These are phyloP conservation scores for Lactifluus hygrophoroides DNA, from an alignment of 768 basidiomycete genomes.

Conservation along the genomic window DNA sequence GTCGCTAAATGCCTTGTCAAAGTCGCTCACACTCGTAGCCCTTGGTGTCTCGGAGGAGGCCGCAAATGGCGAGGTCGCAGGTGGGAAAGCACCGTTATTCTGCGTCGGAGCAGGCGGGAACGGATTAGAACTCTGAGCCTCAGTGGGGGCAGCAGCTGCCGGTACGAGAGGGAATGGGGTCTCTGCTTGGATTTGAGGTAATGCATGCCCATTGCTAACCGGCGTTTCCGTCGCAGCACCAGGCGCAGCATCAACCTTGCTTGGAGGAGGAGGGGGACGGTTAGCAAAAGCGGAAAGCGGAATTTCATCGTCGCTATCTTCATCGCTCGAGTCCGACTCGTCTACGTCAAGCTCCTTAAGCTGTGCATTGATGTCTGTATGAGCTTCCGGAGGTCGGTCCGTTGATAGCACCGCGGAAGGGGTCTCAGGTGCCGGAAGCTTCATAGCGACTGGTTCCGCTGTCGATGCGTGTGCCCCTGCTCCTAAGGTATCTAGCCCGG, in stretches of 20 bases:
- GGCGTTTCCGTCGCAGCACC: neutral
- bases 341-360: constrained; percentile 51
- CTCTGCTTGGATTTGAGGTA: neutral
- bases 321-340: constrained; percentile 46
- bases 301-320: constrained; percentile 25
- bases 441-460: constrained; percentile 10
- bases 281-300: constrained; percentile 24
- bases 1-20: constrained; percentile 68
- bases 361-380: constrained; percentile 43
- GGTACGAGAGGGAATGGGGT: neutral
- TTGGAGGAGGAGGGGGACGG: neutral
- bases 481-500: constrained; percentile 24
- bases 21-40: constrained; percentile 41
- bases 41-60: constrained; percentile 6
- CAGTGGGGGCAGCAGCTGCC: neutral
- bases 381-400: neutral
- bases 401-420: constrained; percentile 4
- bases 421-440: neutral
- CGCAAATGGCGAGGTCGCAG: constrained; percentile 15
- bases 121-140: neutral
- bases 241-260: neutral
- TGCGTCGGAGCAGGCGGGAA: constrained; percentile 14
- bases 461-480: neutral
- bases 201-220: constrained; percentile 10
- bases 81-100: constrained; percentile 4